Percentiles rank a stretch among this genome's conserved stretches.
Conservation (phyloP, 106 monocot species). For the Posidonia australis region DNA sequence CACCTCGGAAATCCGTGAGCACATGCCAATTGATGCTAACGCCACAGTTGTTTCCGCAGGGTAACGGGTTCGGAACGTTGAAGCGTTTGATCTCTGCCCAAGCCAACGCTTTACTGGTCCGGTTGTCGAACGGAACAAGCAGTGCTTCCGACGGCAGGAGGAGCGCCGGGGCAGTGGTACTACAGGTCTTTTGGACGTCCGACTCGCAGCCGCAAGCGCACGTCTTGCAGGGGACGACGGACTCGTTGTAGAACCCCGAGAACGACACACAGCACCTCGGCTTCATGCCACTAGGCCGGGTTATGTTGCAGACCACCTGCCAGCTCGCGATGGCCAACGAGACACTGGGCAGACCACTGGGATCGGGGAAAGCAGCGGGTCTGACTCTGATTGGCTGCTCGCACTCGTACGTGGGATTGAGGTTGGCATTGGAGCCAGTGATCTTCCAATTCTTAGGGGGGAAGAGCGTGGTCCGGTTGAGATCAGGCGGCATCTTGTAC, state of each 20-base stretch:
- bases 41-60: slow-evolving; percentile 23
- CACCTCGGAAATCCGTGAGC: slow-evolving; percentile 13
- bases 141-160: slow-evolving; percentile 24
- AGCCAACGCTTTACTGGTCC: slow-evolving; percentile 12
- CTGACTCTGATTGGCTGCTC: slow-evolving; percentile 45
- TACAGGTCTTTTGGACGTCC: background rate
- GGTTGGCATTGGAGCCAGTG: slow-evolving; percentile 25
- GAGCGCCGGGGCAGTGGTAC: slow-evolving; percentile 10
- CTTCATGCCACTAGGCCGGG: background rate
- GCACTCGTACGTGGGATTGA: slow-evolving; percentile 74
- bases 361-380: slow-evolving; percentile 49
- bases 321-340: slow-evolving; percentile 40
- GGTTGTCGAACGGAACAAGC: slow-evolving; percentile 19
- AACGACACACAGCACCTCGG: slow-evolving; percentile 22
- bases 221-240: slow-evolving; percentile 23
- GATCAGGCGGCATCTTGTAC: slow-evolving; percentile 91
- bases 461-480: slow-evolving; percentile 51
- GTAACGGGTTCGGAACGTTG: slow-evolving; percentile 8
- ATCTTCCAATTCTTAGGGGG: slow-evolving; percentile 66
- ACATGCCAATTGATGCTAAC: slow-evolving; percentile 31
- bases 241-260: slow-evolving; percentile 28
- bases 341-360: slow-evolving; percentile 45
- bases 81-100: slow-evolving; percentile 21
- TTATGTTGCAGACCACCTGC: slow-evolving; percentile 33
- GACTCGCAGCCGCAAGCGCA: slow-evolving; percentile 21